phyloP scores from a whole-genome alignment of 192 early-diverging fungal genomes.

The Coemansia sp. region DNA sequence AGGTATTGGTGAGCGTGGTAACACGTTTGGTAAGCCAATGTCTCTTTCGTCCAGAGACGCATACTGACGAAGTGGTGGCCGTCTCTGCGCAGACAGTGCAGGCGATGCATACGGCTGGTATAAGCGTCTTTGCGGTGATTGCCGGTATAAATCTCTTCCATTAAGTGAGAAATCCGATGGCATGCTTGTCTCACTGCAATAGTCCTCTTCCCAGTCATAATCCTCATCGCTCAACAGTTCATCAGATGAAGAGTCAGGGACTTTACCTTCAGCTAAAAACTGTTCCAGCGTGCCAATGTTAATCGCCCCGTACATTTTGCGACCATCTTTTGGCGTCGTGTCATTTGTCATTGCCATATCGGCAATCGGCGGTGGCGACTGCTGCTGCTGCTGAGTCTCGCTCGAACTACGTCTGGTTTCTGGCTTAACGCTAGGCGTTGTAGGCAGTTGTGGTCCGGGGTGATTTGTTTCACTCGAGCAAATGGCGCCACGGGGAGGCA shows the following conservation, averaged over 20 bases:
- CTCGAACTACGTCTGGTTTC: not conserved
- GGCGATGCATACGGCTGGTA: not conserved
- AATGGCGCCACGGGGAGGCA: not conserved
- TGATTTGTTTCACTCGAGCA: not conserved
- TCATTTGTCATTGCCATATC: not conserved
- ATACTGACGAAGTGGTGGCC: not conserved
- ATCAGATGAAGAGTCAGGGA: conserved; percentile 43
- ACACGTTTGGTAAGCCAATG: not conserved
- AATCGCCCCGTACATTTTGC: conserved; percentile 32
- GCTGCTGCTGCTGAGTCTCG: conserved; percentile 5
- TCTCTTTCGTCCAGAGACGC: not conserved
- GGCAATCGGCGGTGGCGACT: not conserved
- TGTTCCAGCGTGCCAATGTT: conserved; percentile 47
- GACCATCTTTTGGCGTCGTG: conserved; percentile 5
- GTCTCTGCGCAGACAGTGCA: not conserved
- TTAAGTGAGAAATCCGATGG: not conserved
- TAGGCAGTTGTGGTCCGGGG: not conserved
- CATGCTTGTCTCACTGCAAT: conserved; percentile 17
- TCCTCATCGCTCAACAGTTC: conserved; percentile 22
- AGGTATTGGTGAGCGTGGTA: not conserved
- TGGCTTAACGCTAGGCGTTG: not conserved
- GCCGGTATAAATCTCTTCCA: not conserved
- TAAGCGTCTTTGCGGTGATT: not conserved
- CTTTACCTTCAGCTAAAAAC: conserved; percentile 46
- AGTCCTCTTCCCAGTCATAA: conserved; percentile 32